These are phyloP conservation scores for Mucor lusitanicus DNA, from an alignment of 371 early-diverging fungal species.

Conservation along the genomic window DNA sequence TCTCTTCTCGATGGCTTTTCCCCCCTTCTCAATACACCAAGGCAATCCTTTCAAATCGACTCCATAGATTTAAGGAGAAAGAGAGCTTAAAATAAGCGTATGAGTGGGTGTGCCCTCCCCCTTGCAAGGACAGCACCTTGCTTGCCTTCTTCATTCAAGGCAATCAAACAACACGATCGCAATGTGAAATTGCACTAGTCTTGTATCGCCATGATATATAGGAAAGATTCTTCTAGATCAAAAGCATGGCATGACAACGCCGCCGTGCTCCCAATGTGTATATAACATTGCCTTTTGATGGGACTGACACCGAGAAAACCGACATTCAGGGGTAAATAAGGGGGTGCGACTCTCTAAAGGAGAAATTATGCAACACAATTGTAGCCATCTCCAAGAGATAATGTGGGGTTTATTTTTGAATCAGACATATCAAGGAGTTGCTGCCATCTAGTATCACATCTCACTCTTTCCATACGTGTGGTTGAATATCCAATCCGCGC, in stretches of 20 bases:
- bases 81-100: neutral
- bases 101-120: neutral
- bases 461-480: neutral
- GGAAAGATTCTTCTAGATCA: slow-evolving; percentile 2
- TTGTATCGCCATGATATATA: neutral
- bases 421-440: neutral
- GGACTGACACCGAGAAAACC: neutral
- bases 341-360: neutral
- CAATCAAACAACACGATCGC: neutral
- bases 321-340: neutral
- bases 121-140: neutral
- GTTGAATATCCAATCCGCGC: neutral
- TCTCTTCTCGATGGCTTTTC: too few relatives aligned
- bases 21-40: neutral
- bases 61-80: neutral
- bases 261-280: neutral
- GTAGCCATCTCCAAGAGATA: neutral
- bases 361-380: neutral
- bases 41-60: neutral
- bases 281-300: too few relatives aligned
- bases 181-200: neutral
- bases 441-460: neutral
- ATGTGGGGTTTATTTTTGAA: neutral
- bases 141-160: neutral
- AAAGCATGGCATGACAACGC: neutral